These are phyloP conservation scores for Piromyces finnis DNA, from an alignment of 192 early-diverging fungal species.

Conservation along the genomic window DNA sequence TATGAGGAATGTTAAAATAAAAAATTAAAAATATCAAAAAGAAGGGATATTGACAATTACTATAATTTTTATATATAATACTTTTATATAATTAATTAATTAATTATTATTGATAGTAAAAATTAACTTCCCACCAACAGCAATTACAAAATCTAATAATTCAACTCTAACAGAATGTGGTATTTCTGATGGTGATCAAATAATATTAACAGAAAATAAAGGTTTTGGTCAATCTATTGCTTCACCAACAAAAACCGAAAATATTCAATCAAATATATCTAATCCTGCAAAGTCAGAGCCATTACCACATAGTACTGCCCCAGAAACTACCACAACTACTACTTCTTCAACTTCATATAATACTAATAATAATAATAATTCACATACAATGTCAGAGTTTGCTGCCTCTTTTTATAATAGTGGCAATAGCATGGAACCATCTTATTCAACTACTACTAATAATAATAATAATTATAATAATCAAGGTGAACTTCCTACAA, in stretches of 20 bases:
- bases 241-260: neutral
- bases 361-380: neutral
- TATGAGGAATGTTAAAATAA: no score
- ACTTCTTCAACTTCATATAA: neutral
- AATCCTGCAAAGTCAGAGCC: neutral
- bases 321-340: no score
- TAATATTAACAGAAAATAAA: neutral
- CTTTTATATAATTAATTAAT: neutral
- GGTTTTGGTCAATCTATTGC: neutral
- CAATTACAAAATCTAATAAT: neutral
- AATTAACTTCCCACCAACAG: neutral
- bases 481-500: neutral
- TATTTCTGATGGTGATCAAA: neutral
- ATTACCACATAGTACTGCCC: neutral
- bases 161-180: neutral
- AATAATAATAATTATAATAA: neutral
- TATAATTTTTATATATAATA: no score
- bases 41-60: neutral
- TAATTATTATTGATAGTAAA: neutral
- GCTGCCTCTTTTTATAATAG: neutral
- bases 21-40: no score
- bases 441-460: no score
- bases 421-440: neutral
- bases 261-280: neutral
- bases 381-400: neutral